Base-by-base conservation (phyloP, 352 stramenopile genomes). In the Halophytophthora batemanensis region DNA sequence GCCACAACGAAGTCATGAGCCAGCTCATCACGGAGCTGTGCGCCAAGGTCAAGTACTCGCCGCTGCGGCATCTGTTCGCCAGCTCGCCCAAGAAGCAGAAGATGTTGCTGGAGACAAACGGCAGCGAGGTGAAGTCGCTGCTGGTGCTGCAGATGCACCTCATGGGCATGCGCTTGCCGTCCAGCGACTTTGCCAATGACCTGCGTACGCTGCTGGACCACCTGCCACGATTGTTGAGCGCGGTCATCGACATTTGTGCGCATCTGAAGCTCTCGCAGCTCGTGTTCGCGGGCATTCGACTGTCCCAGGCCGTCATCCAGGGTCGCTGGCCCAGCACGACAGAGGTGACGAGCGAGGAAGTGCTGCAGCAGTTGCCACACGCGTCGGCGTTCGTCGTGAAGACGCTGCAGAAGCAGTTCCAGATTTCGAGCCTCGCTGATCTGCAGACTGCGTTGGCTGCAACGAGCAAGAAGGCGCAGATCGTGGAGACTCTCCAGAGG, bases 131-230 rank as follows among this genome's bases (percentile, higher is more conserved):
- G 45, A 97, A 98, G 70, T 64, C 77, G 2, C 86, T 90, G 13
- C 64, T 96, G 18, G 74, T 99, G 43, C 50, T 99, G 8, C 96
- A 99, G 72, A 96, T 98, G 59, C 92, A 98, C 66, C 74, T 99
- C 47, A 79, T 90, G 57, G 83, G 86, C 12, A 67, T 90, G 31
- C 79, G 86, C 14, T 78, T 99, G 59, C 97, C 98, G 2, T 99
- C 99, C 19, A 98, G 84, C 50, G 97, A 99, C 66, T 99, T 98
- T 63, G 79, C 88, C 17, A 99, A 98, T 53, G 98, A 99, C 62
- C 90, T 98, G 19, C 92, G 90, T 17, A 91, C 80, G 46, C 78
- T 99, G 23, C 65, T 99, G 37, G 97, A 99, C 52, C 96, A 99
- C 51, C 53, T 98, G 15, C 84, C 94, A 19, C 91, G 97, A 33